Base-by-base conservation (phyloP, 2,329 filamentous ascomycete species). In the Plectosphaerella sp. region DNA sequence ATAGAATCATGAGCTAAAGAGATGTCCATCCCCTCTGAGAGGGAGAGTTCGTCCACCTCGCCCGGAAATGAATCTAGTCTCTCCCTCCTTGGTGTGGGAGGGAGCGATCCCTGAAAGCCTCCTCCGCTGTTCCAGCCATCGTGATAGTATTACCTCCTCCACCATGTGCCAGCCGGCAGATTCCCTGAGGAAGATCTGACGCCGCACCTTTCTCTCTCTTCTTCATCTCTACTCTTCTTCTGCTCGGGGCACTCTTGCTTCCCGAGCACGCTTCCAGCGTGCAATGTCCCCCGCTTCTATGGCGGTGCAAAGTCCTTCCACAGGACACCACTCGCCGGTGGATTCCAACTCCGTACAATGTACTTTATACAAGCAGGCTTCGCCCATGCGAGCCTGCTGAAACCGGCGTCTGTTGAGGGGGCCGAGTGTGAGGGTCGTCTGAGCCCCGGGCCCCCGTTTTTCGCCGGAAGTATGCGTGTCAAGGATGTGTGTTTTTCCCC, bases 1-100 rank as follows among this genome's bases (percentile, higher is more conserved):
- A 57, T 57, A 52, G 54, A 52, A 53, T 58, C 56, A 58, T 58
- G 52, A 57, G 48, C 54, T 54, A 48, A 50, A 53, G 36, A 58
- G 42, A 57, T 54, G 41, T 48, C 50, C 50, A 55, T 50, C 49
- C 42, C 48, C 51, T 43, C 28, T 18, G 41, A 49, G 52, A 33
- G 54, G 49, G 52, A 54, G 54, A 46, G 54, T 51, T 39, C 49
- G 50, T 52, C 50, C 49, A 53, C 52, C 56, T 58, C 54, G 54
- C 52, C 56, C 53, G 49, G 49, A 58, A 47, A 58, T 58, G 56
- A 49, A 56, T 57, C 54, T 49, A 56, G 55, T 52, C 50, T 50
- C 52, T 56, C 47, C 46, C n/a, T 3, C n/a, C 20, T 14, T 43
- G 39, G 39, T 43, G n/a, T 33, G 28, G 28, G 11, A 33, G 28